Base-by-base conservation (phyloP, 1,284 basidiomycete species). In the Schizophyllum commune region DNA sequence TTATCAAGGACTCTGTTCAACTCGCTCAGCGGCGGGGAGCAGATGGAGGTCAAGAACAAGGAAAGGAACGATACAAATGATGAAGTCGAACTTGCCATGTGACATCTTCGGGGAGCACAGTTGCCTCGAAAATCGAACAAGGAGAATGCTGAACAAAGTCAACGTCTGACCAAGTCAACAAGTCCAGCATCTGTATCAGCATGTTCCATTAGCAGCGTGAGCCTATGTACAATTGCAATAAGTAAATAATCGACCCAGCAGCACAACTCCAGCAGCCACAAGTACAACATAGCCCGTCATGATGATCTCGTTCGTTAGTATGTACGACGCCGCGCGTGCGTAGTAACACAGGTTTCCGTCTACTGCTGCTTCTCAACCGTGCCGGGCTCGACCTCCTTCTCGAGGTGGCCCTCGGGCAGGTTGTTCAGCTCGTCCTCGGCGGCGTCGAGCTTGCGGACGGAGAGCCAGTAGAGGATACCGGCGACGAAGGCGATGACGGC, bases 401-500 rank as follows among this genome's bases (percentile, higher is more conserved):
- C 74, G 61, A 75, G 72, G 32, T 74, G 74, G 1, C 80, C 81
- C 62, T 72, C 71, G 1, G 65, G 60, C 61, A 85, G 59, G 47
- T 77, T 76, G 65, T 89, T 88, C 19, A 89, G 73, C 58, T 70
- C 71, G 56, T 89, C 87, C 72, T 91, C 88, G 61, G 79, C 71
- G n/a, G 66, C 65, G 67, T 92, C 89, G 60, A 90, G 76, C 56
- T 79, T 72, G 65, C 81, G 77, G 66, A 87, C 83, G 32, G 77
- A 74, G 63, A 83, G 68, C 83, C 84, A 91, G 77, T 93, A 91
- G 15, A 83, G 57, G 60, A 73, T 34, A 5, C 74, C 76, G 3
- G 77, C 66, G 39, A 81, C 51, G 7, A 65, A 70, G 1, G 78
- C 76, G 9, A 83, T 64, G 32, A 80, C 71, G 17, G 63, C 82